Percentiles rank a stretch among this genome's conserved stretches.
These are phyloP conservation scores for Cymbopogon flexuosus DNA, from an alignment of 202 grass and related monocot species.

Conservation along the genomic window DNA sequence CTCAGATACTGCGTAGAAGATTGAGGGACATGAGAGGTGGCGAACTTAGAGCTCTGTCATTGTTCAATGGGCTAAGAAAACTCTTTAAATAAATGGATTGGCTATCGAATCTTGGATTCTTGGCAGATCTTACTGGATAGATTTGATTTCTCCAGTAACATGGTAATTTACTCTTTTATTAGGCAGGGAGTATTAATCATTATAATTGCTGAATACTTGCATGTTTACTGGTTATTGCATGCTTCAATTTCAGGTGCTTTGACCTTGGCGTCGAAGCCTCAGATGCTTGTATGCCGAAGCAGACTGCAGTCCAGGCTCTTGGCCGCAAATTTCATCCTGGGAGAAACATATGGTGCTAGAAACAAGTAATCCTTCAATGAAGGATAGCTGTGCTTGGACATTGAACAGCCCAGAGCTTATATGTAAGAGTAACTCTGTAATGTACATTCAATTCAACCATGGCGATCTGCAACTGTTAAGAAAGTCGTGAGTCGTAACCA, in stretches of 20 bases:
- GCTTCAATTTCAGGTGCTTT: slow-evolving; percentile 1
- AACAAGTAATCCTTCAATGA: not conserved
- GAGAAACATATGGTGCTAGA: not conserved
- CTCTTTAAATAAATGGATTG: slow-evolving; percentile 50
- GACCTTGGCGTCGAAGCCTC: not conserved
- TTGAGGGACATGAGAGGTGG: slow-evolving; percentile 86
- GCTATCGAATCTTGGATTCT: not conserved
- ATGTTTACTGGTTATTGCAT: not conserved
- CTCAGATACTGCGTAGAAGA: slow-evolving; percentile 73
- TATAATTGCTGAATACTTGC: not conserved
- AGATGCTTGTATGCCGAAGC: not conserved
- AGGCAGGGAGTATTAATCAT: not conserved
- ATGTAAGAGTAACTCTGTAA: not conserved
- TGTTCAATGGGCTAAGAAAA: slow-evolving; percentile 75
- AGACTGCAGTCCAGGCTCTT: not conserved
- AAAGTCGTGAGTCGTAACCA: not conserved
- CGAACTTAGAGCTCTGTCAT: slow-evolving; percentile 71
- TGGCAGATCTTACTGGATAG: not conserved
- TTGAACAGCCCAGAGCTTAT: not conserved
- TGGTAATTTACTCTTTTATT: not conserved
- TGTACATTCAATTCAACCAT: not conserved
- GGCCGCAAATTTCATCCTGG: not conserved
- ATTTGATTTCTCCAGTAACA: not conserved
- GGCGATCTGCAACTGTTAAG: not conserved
- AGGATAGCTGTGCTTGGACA: not conserved